Conservation (phyloP, 129 eudicot genomes). For the Artemisia argyi region DNA sequence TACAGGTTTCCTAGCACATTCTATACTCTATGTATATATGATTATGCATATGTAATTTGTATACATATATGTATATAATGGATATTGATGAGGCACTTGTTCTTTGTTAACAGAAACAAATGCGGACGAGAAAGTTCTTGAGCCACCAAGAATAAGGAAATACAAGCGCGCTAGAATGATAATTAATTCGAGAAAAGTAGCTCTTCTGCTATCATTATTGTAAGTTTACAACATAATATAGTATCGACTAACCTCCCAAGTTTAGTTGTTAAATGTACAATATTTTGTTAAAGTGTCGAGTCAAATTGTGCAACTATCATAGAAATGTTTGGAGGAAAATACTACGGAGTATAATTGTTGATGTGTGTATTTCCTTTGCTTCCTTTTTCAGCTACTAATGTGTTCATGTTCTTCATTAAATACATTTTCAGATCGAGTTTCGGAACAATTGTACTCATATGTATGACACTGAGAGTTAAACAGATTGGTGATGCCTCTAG, state of each 20-base stretch:
- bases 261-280: not conserved
- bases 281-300: no score
- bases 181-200: constrained; percentile 85
- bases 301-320: not conserved
- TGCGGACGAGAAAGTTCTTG: constrained; percentile 42
- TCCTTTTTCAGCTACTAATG: not conserved
- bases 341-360: no score
- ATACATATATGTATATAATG: not conserved
- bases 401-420: no score
- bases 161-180: constrained; percentile 60
- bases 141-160: constrained; percentile 63
- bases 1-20: constrained; percentile 43
- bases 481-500: constrained; percentile 49
- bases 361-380: no score
- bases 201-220: constrained; percentile 80
- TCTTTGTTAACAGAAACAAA: constrained; percentile 45
- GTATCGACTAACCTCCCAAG: not conserved
- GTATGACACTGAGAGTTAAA: constrained; percentile 69
- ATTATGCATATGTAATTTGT: not conserved
- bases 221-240: constrained; percentile 40
- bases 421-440: constrained; percentile 60
- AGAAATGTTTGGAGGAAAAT: not conserved
- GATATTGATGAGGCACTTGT: constrained; percentile 6
- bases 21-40: not conserved
- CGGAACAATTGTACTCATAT: constrained; percentile 80